A percentile compares a stretch with the other conserved stretches of the same genome.
Conservation (phyloP, 2,329 filamentous ascomycete species). For the Penicillium sclerotigenum region DNA sequence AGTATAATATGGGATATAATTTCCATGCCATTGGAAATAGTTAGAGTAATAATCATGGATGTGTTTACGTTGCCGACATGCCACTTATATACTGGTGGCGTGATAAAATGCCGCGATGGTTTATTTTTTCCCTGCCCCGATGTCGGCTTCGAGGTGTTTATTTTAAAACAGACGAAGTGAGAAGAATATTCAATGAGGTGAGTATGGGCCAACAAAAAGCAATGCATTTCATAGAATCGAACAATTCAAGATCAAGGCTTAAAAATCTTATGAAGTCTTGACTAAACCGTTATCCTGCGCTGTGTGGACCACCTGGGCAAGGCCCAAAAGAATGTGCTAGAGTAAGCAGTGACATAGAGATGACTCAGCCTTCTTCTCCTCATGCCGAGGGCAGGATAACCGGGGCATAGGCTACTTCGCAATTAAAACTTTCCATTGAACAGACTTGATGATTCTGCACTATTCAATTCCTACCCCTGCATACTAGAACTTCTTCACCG, state of each 20-base stretch:
- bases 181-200: background rate
- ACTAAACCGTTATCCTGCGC: background rate
- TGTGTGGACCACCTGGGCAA: background rate
- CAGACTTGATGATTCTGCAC: background rate
- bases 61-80: slow-evolving; percentile 19
- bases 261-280: background rate
- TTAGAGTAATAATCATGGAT: slow-evolving; percentile 15
- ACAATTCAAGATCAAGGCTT: background rate
- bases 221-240: background rate
- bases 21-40: slow-evolving; percentile 30
- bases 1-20: slow-evolving; percentile 55
- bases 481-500: background rate
- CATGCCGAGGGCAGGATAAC: slow-evolving; percentile 20
- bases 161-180: background rate
- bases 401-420: slow-evolving; percentile 7
- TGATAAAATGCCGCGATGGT: slow-evolving; percentile 7
- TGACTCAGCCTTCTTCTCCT: slow-evolving; percentile 21
- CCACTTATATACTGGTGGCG: slow-evolving; percentile 5
- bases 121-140: background rate
- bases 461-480: background rate
- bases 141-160: slow-evolving; percentile 1
- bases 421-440: slow-evolving; percentile 2
- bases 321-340: slow-evolving; percentile 19
- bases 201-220: background rate
- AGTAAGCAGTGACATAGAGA: slow-evolving; percentile 24